Conservation (phyloP, 352 stramenopile genomes). For the Elongisporangium prolatum region DNA sequence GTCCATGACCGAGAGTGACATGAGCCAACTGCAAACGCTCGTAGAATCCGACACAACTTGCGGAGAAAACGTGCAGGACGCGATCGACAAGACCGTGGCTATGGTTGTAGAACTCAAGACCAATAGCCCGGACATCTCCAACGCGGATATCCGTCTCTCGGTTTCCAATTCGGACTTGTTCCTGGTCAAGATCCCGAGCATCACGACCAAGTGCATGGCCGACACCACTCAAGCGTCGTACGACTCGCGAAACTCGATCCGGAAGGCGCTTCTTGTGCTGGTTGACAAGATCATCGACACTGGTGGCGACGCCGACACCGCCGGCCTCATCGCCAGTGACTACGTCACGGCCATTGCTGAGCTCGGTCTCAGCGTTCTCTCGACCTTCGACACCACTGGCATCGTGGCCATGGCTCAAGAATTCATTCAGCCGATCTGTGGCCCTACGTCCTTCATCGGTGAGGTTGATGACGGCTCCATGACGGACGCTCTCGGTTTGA, state of each 20-base stretch:
- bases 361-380: conserved; percentile 28
- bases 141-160: conserved; percentile 33
- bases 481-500: conserved; percentile 37
- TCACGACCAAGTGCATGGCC: conserved; percentile 38
- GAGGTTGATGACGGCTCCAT: conserved; percentile 54
- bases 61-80: conserved; percentile 33
- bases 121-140: conserved; percentile 13
- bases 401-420: conserved; percentile 39
- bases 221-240: conserved; percentile 18
- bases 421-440: conserved; percentile 58
- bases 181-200: conserved; percentile 33
- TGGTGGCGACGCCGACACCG: conserved; percentile 17
- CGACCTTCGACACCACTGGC: conserved; percentile 43
- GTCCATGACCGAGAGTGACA: conserved; percentile 20
- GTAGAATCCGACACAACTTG: conserved; percentile 33
- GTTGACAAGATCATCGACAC: conserved; percentile 49
- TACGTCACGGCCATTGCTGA: conserved; percentile 34
- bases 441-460: conserved; percentile 47
- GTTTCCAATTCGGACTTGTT: conserved; percentile 41
- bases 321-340: conserved; percentile 24
- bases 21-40: conserved; percentile 22
- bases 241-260: conserved; percentile 41
- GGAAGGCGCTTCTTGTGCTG: conserved; percentile 50
- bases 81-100: conserved; percentile 39
- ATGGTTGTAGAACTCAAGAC: conserved; percentile 37